Base-by-base conservation (phyloP, 106 monocot species). In the Phalaenopsis equestris region DNA sequence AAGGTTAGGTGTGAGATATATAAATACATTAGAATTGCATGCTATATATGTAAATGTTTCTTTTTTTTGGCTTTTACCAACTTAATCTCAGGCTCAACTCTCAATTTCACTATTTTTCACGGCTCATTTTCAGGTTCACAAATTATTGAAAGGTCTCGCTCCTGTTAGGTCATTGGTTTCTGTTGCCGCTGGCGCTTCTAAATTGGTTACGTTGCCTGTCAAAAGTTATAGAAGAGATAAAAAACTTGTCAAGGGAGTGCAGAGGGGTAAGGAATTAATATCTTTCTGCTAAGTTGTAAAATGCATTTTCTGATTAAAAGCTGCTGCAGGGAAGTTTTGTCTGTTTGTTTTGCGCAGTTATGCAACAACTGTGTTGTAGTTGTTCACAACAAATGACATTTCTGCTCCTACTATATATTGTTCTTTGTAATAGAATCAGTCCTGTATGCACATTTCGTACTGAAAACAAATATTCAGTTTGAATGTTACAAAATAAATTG, bases 141-240 rank as follows among this genome's bases (percentile, higher is more conserved):
- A 99, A 83, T 80, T 99, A 86, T 74, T 99, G 42, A 94, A 99
- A 84, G 98, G 98, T 42, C 89, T 99, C 76, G 81, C 88, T 49
- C 98, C 98, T 43, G 81, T 99, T 80, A 86, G 81, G 43, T 99
- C 98, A 81, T 84, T 99, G 42, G 86, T 84, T 77, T 84, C 94
- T 78, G 86, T 99, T 42, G 82, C 92, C 80, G 88, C 94, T 49
- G 94, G 94, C 79, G 93, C 94, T 83, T 82, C 89, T 58, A 99
- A 99, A 79, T 82, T 99, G 81, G 84, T 99, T 61, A 94, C 94
- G 38, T 84, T 90, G 74, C 98, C 98, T 46, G 81, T 94, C 52
- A 99, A 99, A 83, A 90, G 89, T 87, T 99, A 94, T 77, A 94
- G 52, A 80, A 92, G 89, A 83, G 98, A 99, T 76, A 86, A 85